phyloP scores from a whole-genome alignment of 768 basidiomycete species.

The Filobasidium floriforme region DNA sequence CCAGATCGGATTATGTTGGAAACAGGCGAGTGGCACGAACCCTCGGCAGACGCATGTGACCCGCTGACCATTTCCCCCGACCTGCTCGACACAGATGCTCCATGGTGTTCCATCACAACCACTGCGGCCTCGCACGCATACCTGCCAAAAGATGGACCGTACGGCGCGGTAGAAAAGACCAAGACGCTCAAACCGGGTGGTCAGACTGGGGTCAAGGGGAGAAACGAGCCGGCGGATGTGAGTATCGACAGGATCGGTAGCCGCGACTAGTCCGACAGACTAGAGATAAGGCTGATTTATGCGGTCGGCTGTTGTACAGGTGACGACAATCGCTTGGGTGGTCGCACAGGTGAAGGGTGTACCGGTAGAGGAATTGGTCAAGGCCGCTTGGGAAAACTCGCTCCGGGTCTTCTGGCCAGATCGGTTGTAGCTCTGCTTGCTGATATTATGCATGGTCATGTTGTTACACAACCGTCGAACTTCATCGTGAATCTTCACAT shows the following conservation, averaged over 20 bases:
- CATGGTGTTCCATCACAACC: constrained; percentile 40
- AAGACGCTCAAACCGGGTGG: constrained; percentile 56
- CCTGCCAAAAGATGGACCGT: constrained; percentile 23
- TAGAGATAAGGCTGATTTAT: not conserved
- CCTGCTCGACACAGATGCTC: constrained; percentile 32
- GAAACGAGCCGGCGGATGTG: constrained; percentile 59
- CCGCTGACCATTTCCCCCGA: not conserved
- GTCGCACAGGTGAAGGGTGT: constrained; percentile 50
- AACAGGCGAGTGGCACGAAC: constrained; percentile 62
- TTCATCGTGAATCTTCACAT: too few relatives aligned
- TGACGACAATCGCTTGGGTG: constrained; percentile 68
- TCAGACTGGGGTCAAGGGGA: constrained; percentile 57
- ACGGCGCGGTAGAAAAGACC: constrained; percentile 32
- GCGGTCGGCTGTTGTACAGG: constrained; percentile 22
- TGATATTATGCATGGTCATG: too few relatives aligned
- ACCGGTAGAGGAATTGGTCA: constrained; percentile 54
- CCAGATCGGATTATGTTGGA: constrained; percentile 62
- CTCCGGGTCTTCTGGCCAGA: constrained; percentile 54
- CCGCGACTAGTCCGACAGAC: not conserved
- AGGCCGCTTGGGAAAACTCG: constrained; percentile 60
- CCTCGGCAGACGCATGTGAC: too few relatives aligned
- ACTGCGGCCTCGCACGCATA: constrained; percentile 35
- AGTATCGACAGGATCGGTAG: constrained; percentile 8
- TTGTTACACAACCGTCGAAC: too few relatives aligned
- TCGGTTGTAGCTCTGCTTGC: too few relatives aligned